phyloP scores from a whole-genome alignment of 805 yeast genomes.

The Hanseniaspora hatyaiensis region DNA sequence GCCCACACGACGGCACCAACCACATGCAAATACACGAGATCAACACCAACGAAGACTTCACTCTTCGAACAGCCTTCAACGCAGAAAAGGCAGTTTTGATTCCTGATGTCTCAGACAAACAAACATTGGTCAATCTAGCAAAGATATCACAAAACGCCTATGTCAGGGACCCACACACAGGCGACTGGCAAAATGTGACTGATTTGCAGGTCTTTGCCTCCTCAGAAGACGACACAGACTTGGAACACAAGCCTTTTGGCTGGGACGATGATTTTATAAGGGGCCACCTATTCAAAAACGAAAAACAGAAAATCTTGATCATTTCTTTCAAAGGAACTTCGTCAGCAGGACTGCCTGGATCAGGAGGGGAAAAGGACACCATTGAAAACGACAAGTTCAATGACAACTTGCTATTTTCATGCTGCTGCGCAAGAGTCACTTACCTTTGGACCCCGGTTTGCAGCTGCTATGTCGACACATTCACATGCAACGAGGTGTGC shows the following conservation, averaged over 20 bases:
- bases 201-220: constrained; percentile 33
- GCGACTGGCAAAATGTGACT: constrained; percentile 50
- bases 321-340: constrained; percentile 85
- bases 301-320: constrained; percentile 48
- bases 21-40: constrained; percentile 5
- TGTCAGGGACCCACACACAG: constrained; percentile 16
- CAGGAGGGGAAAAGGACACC: constrained; percentile 73
- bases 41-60: background rate
- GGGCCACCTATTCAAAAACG: constrained; percentile 76
- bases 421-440: constrained; percentile 90
- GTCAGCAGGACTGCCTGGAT: constrained; percentile 65
- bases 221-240: constrained; percentile 43
- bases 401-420: constrained; percentile 80
- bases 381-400: constrained; percentile 69
- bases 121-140: constrained; percentile 26
- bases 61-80: background rate
- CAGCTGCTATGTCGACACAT: constrained; percentile 74
- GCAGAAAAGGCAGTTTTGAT: background rate
- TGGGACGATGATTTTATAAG: constrained; percentile 80
- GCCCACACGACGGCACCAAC: constrained; percentile 21
- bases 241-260: constrained; percentile 59
- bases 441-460: constrained; percentile 92
- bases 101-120: constrained; percentile 33
- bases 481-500: constrained; percentile 81
- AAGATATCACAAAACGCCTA: constrained; percentile 55